Evolutionary conservation across 768 basidiomycete species (phyloP).

Genomic region (Podaxis rugospora): DNA sequence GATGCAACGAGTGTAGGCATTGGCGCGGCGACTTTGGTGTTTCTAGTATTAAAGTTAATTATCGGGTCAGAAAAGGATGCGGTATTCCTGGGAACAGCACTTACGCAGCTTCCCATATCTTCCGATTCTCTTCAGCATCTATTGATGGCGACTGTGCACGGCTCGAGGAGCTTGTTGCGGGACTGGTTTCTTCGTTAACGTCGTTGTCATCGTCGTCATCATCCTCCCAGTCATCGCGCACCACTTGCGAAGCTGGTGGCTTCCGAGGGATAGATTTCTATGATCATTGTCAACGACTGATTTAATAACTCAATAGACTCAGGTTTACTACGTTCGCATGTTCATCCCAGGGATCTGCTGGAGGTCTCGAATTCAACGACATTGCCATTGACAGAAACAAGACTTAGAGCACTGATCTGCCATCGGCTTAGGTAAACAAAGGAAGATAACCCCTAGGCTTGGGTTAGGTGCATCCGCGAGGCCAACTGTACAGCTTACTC

Average conservation of each 20-base stretch:
- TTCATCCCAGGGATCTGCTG: constrained; percentile 4
- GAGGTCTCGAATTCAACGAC: constrained; percentile 5
- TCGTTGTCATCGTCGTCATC: constrained; percentile 43
- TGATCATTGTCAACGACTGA: neutral
- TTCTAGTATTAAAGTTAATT: constrained; percentile 31
- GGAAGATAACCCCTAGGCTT: neutral
- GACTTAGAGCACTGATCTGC: neutral
- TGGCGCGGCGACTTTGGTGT: constrained; percentile 50
- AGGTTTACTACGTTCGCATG: constrained; percentile 5
- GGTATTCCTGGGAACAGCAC: constrained; percentile 20
- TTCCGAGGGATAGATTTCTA: constrained; percentile 10
- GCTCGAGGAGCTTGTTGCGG: neutral
- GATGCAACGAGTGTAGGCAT: constrained; percentile 56
- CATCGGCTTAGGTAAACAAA: constrained; percentile 1
- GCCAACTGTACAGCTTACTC: constrained; percentile 9
- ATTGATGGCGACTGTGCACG: neutral
- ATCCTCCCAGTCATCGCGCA: constrained; percentile 57
- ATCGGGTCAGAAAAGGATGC: constrained; percentile 7
- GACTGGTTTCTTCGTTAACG: constrained; percentile 7
- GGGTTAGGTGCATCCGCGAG: neutral
- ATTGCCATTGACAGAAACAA: constrained; percentile 1
- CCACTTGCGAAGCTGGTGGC: constrained; percentile 10
- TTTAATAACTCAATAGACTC: neutral
- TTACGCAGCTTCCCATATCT: constrained; percentile 71
- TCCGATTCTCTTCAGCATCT: constrained; percentile 38